Evolutionary conservation across 768 basidiomycete genomes (phyloP).

Genomic region (Naganishia vaughanmartiniae): DNA sequence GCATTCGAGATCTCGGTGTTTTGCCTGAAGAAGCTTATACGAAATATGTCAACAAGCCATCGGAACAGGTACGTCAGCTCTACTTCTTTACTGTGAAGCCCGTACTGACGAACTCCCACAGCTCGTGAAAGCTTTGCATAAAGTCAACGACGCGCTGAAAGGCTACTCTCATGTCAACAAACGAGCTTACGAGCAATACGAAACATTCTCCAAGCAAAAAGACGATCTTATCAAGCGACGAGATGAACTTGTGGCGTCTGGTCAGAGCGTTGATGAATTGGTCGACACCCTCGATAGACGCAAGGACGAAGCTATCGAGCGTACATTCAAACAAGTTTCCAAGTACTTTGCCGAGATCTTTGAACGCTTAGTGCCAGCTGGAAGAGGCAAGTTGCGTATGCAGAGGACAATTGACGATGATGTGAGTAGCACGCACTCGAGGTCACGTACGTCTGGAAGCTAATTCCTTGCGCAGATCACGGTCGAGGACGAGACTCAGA

Average conservation of each 20-base stretch:
- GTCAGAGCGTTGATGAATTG: constrained; percentile 82
- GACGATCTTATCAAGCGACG: constrained; percentile 82
- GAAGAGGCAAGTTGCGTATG: constrained; percentile 85
- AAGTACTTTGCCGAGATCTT: constrained; percentile 97
- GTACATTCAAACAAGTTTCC: constrained; percentile 97
- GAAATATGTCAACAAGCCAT: constrained; percentile 82
- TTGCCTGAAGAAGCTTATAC: constrained; percentile 95
- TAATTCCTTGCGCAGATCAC: neutral
- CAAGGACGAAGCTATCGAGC: constrained; percentile 97
- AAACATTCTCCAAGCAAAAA: constrained; percentile 94
- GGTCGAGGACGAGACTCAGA: constrained; percentile 23
- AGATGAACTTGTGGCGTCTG: constrained; percentile 86
- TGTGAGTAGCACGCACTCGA: constrained; percentile 3
- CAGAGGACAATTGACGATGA: constrained; percentile 75
- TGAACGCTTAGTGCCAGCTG: constrained; percentile 90
- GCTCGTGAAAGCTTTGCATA: constrained; percentile 90
- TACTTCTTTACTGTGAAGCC: neutral
- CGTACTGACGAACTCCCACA: constrained; percentile 48
- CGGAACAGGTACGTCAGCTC: constrained; percentile 68
- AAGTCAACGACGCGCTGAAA: constrained; percentile 86
- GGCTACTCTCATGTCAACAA: constrained; percentile 99
- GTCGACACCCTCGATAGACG: constrained; percentile 91
- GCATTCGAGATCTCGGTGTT: constrained; percentile 92
- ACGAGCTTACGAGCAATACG: constrained; percentile 98
- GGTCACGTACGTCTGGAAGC: neutral